Base-by-base conservation (phyloP, 1,284 basidiomycete genomes). In the Prillingera fragicola region DNA sequence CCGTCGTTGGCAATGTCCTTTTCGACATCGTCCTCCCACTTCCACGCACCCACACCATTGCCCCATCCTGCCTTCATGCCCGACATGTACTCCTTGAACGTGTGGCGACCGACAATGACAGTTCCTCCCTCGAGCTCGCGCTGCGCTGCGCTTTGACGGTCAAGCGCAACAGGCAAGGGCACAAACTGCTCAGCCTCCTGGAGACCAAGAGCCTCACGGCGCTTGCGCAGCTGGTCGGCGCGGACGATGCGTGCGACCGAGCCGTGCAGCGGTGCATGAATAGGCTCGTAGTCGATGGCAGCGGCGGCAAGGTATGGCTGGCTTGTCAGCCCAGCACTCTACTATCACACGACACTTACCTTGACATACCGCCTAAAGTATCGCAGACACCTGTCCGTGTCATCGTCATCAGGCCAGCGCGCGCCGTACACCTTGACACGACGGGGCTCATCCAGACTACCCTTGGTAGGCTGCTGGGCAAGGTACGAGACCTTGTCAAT, bases 341-440 rank as follows among this genome's bases (percentile, higher is more conserved):
- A 8, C 14, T 19, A 12, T 23, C 29, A 14, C n/a, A 2, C n/a
- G 3, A 8, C 31, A 4, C 75, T 60, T 59, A 94, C 91, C 84
- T 95, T 95, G 75, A 96, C 81, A 72, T 95, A 97, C 75, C 87
- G 89, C 65, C 87, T 83, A 74, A 97, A 98, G 75, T 88, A 90
- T 67, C 77, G 81, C 62, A 87, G 73, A 42, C 82, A 80, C 52
- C 87, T 81, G 65, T 91, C 83, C 56, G 82, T 81, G 63, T 97
- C 91, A 61, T 94, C 89, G 69, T 98, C 95, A 36, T 87, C 91
- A 1, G 92, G 90, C 80, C 90, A 94, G 65, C 86, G 87, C 28
- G 81, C 80, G 23, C 84, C 87, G 62, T 88, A 90, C 17, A 97
- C 89, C 2, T 78, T 82, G 45, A 96, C 83, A 66, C 84, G 88